Conservation (phyloP, 305 asterid genomes). For the Fraxinus angustifolia region DNA sequence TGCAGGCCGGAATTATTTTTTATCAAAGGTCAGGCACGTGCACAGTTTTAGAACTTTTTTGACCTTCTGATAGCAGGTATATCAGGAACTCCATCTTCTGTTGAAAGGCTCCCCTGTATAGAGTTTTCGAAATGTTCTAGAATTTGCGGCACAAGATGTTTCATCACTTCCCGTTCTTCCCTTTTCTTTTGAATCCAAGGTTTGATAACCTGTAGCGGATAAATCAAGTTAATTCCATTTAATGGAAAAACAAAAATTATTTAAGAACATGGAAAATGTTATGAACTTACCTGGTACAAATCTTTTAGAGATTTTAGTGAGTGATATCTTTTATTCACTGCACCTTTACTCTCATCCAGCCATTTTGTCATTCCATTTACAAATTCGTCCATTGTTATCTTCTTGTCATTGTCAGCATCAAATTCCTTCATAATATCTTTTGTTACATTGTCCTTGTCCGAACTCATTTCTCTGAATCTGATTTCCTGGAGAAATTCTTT, state of each 20-base stretch:
- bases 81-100: conserved; percentile 34
- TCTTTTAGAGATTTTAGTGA: conserved; percentile 54
- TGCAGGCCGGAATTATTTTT: neutral
- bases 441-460: conserved; percentile 33
- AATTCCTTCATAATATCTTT: conserved; percentile 47
- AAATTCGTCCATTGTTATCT: conserved; percentile 56
- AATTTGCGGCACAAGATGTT: conserved; percentile 29
- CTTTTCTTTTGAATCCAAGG: conserved; percentile 42
- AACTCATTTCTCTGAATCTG: conserved; percentile 25
- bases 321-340: conserved; percentile 46
- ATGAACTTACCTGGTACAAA: conserved; percentile 44
- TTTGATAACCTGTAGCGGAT: conserved; percentile 27
- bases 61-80: conserved; percentile 35
- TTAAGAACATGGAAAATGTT: neutral
- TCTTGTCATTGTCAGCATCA: conserved; percentile 45
- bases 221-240: neutral
- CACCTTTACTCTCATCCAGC: conserved; percentile 57
- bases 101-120: conserved; percentile 24
- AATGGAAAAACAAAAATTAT: neutral
- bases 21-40: neutral
- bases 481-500: conserved; percentile 42
- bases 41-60: neutral
- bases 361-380: conserved; percentile 45
- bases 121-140: conserved; percentile 24
- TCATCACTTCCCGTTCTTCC: conserved; percentile 36